Base-by-base conservation (phyloP, 148 eudicot species). In the Fagopyrum esculentum region DNA sequence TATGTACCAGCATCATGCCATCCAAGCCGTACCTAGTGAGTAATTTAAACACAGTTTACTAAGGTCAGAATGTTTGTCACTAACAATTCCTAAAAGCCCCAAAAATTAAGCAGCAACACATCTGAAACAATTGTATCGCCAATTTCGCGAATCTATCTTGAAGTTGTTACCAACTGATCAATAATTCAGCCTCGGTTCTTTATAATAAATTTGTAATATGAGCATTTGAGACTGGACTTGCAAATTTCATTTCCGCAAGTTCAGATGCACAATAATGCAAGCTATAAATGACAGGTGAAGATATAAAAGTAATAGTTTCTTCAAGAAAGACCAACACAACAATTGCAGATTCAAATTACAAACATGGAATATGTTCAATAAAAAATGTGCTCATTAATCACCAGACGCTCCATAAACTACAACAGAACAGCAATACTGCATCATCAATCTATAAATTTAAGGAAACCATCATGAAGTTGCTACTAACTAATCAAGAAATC, bases 1-100 rank as follows among this genome's bases (percentile, higher is more conserved):
- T 90, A 87, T 10, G 98, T 95, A 66, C 98, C 98, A 72, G 97
- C 89, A 85, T 95, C 97, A 80, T 95, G 98, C 98, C 98, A 95
- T 71, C 98, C 97, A 56, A 95, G 77, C 46, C 98, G 97, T 76
- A 95, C 98, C 98, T 94, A 77, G 75, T 15, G 64, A 16, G 51
- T 64, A 76, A 73, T 68, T 11, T 69, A 68, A 60, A 26, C 47
- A 66, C 71, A 43, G 30, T 57, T 19, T 15, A 12, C 19, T 57
- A 19, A 57, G 1, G 11, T 57, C 30, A 57, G 19, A 5, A 35
- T 5, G 47, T 13, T 43, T 40, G 46, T 40, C 26, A 13, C 45
- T 30, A 13, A 43, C 45, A 66, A 10, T 66, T 6, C 13, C 9
- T 13, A 40, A 63, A 64, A 64, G 30, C 45, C 70, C 35, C 30